Evolutionary conservation across 805 yeast species (phyloP).

Genomic region (Starmerella bacillaris): DNA sequence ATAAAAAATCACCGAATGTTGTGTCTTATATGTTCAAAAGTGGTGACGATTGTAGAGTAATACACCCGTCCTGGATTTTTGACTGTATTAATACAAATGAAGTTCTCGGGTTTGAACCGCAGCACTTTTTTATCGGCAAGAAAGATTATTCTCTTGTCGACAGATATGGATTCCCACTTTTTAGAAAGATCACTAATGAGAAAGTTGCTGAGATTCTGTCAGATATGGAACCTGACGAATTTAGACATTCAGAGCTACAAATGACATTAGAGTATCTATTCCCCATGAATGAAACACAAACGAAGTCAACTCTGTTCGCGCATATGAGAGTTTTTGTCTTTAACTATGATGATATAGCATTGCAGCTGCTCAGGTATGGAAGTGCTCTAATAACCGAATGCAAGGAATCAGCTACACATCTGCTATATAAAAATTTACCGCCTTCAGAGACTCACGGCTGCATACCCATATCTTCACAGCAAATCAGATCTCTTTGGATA

Average conservation of each 20-base stretch:
- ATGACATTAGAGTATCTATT: neutral
- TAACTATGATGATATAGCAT: neutral
- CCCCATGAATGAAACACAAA: neutral
- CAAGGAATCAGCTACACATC: conserved; percentile 9
- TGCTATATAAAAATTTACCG: too few relatives aligned
- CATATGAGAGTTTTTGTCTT: neutral
- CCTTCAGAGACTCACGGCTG: too few relatives aligned
- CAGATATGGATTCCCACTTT: conserved; percentile 41
- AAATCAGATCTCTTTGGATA: too few relatives aligned
- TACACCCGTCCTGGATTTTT: conserved; percentile 53
- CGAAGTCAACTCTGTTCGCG: neutral
- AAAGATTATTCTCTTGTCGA: conserved; percentile 29
- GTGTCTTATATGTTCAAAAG: conserved; percentile 3
- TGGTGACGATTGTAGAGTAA: conserved; percentile 32
- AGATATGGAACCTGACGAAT: conserved; percentile 3
- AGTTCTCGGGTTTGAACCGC: conserved; percentile 41
- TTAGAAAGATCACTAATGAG: neutral
- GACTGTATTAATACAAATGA: conserved; percentile 36
- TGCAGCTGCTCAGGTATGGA: conserved; percentile 14
- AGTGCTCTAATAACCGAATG: conserved; percentile 25
- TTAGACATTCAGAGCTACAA: neutral
- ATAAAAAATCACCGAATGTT: conserved; percentile 12
- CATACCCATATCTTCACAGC: too few relatives aligned
- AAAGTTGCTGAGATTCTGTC: conserved; percentile 4
- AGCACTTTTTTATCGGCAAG: conserved; percentile 31